phyloP scores from a whole-genome alignment of 805 yeast species.

The Wickerhamiella lipophila region DNA sequence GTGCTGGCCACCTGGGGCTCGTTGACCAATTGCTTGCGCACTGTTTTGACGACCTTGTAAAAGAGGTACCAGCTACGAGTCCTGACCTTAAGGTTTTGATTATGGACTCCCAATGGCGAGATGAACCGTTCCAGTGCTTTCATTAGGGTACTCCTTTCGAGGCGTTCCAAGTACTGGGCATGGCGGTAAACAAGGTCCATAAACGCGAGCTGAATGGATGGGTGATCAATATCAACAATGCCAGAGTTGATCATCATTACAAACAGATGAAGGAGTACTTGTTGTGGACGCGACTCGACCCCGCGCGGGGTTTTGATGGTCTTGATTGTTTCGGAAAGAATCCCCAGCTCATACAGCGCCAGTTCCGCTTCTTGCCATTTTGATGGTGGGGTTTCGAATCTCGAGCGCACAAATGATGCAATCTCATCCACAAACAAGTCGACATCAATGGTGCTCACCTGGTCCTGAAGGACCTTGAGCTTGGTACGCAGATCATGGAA shows the following conservation, averaged over 20 bases:
- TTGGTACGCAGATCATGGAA: slow-evolving; percentile 67
- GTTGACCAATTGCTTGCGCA: slow-evolving; percentile 48
- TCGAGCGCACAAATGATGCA: slow-evolving; percentile 43
- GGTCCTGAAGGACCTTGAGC: slow-evolving; percentile 71
- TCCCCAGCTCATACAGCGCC: slow-evolving; percentile 70
- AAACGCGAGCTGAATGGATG: slow-evolving; percentile 66
- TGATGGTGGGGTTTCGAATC: slow-evolving; percentile 18
- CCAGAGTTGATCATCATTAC: slow-evolving; percentile 17
- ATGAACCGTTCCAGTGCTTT: slow-evolving; percentile 61
- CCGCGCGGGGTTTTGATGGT: slow-evolving; percentile 50
- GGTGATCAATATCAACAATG: slow-evolving; percentile 38
- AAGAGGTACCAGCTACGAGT: slow-evolving; percentile 84
- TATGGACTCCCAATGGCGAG: slow-evolving; percentile 71
- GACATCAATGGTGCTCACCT: slow-evolving; percentile 50
- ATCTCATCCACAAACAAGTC: slow-evolving; percentile 48
- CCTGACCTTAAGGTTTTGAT: slow-evolving; percentile 57
- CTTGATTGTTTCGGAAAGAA: slow-evolving; percentile 66
- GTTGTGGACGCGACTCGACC: slow-evolving; percentile 46
- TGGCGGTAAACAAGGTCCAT: slow-evolving; percentile 81
- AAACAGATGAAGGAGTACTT: slow-evolving; percentile 51
- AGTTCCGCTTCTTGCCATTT: slow-evolving; percentile 78
- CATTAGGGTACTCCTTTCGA: slow-evolving; percentile 32
- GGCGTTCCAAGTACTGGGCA: slow-evolving; percentile 42
- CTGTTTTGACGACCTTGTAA: slow-evolving; percentile 64
- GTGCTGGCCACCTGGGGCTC: slow-evolving; percentile 36